Evolutionary conservation across 1,284 basidiomycete genomes (phyloP).

Genomic region (Cystobasidium slooffiae): DNA sequence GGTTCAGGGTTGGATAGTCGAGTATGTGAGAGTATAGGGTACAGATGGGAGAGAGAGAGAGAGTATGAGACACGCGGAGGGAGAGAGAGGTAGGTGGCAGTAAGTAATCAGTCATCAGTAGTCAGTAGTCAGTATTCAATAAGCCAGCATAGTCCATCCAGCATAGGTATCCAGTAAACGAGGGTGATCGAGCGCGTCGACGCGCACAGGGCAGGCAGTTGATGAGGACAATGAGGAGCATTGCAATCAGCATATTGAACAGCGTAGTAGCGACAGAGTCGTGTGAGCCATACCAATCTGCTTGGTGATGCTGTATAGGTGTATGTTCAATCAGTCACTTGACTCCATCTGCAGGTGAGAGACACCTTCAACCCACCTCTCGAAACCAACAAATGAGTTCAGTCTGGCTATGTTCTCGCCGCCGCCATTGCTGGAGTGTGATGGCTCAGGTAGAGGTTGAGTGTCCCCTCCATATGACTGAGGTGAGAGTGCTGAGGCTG

Average conservation of each 20-base stretch:
- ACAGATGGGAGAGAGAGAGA: slow-evolving; percentile 56
- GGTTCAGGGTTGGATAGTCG: neutral
- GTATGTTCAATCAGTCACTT: neutral
- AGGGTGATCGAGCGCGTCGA: too few species aligned
- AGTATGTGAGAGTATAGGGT: neutral
- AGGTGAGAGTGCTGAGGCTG: slow-evolving; percentile 3
- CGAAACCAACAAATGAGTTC: slow-evolving; percentile 56
- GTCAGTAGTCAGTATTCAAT: too few species aligned
- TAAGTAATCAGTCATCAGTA: too few species aligned
- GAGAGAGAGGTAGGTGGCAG: too few species aligned
- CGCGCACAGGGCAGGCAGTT: neutral
- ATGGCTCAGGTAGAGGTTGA: neutral
- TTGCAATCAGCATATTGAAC: neutral
- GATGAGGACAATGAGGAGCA: neutral
- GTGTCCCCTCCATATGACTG: neutral
- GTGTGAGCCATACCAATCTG: slow-evolving; percentile 60
- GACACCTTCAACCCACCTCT: slow-evolving; percentile 46
- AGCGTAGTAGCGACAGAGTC: too few species aligned
- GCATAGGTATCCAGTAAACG: too few species aligned
- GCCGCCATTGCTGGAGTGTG: neutral
- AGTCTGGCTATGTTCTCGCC: neutral
- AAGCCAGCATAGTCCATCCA: too few species aligned
- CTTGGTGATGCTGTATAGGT: slow-evolving; percentile 24
- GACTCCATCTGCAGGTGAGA: too few species aligned
- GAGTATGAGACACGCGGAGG: too few species aligned